Evolutionary conservation across 1,284 basidiomycete species (phyloP), one percentile per base, ranked within the genome.

Genomic region (Cryptococcus sp.): DNA sequence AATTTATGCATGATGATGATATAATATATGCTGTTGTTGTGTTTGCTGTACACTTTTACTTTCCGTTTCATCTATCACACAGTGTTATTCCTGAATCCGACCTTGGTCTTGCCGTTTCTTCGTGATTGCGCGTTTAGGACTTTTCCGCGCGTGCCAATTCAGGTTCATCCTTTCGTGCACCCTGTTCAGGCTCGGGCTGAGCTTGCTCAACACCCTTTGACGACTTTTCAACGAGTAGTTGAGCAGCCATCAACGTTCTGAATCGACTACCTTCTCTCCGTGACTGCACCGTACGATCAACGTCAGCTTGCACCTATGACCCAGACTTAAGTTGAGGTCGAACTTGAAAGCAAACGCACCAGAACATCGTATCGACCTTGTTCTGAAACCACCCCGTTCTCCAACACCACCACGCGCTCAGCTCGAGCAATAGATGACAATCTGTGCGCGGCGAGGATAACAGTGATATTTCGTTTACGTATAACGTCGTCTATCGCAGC

Each of bases 401-500:
- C 92, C 26, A 96, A 81, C 17, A 94, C 91, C 8, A 91, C 87
- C 50, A 94, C 89, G 34, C 88, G 81, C 70, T 93, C 90, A 1
- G 89, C 91, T 56, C 88, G 82, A 19, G 88, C 91, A 61, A 92
- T 92, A 11, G 89, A 92, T 20, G 87, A 89, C 49, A 92, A 73
- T 55, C 93, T 82, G 77, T 95, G 93, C 0, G 93, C 93, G 23
- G 93, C 91, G 55, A 95, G 87, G 43, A 96, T 79, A 59, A 92
- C 93, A 1, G 91, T 94, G 48, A 92, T 91, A 63, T 87, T 84
- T 52, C 87, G 80, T 22, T 84, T 83, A 54, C 83, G 81, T 50
- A 94, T 81, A 59, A 96, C 93, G 72, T 87, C 88, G 71, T 92
- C 89, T 54, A 97, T 89, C 1, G 93, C 93, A 5, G 69, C 91